phyloP scores from a whole-genome alignment of 2,329 filamentous ascomycete genomes.

The Trichophyton schoenleinii region DNA sequence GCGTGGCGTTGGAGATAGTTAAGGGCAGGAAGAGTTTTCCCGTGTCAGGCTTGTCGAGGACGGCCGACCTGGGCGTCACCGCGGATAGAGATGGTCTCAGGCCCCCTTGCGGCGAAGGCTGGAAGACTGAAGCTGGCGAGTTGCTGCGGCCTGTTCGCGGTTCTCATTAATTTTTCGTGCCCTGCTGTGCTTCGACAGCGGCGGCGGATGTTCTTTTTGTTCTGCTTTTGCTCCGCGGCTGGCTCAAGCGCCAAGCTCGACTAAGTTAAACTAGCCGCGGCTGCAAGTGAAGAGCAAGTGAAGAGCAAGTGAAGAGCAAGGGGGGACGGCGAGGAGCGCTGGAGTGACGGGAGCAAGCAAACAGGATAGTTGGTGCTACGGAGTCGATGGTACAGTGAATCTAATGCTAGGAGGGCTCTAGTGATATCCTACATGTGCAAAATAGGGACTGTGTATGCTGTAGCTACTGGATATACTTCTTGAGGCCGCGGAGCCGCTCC shows the following conservation, averaged over 20 bases:
- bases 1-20: neutral
- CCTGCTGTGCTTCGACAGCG: neutral
- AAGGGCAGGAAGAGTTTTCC: neutral
- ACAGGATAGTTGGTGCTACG: neutral
- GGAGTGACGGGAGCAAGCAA: no score
- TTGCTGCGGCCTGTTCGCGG: neutral
- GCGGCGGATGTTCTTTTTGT: neutral
- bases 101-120: neutral
- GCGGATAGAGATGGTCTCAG: neutral
- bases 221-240: neutral
- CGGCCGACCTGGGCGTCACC: neutral
- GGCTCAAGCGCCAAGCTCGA: slow-evolving; percentile 1
- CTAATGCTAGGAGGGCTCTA: neutral
- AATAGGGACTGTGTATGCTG: neutral
- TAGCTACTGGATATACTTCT: slow-evolving; percentile 50
- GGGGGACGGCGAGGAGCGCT: no score
- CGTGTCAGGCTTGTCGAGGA: neutral
- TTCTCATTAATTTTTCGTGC: neutral
- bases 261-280: neutral
- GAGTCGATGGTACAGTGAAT: neutral
- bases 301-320: neutral
- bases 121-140: neutral
- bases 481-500: slow-evolving; percentile 58
- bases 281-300: neutral
- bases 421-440: neutral